Percentiles rank a stretch among this genome's conserved stretches.
Conservation (phyloP, 2,329 filamentous ascomycete genomes). For the Macrophomina pseudophaseolina region DNA sequence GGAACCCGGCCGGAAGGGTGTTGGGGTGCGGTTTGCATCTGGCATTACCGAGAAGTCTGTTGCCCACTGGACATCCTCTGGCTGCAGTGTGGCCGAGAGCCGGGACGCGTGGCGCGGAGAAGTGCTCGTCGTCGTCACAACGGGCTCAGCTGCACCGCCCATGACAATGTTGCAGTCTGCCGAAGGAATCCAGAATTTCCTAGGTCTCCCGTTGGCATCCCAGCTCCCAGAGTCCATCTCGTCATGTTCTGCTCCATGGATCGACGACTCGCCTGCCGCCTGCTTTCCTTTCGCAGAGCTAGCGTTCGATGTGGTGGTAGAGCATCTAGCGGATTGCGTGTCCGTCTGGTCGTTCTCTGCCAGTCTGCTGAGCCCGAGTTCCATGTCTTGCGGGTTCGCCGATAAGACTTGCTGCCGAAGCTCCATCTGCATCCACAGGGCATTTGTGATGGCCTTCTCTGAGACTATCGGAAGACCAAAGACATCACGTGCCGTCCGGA, state of each 20-base stretch:
- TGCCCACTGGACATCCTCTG: conserved; percentile 61
- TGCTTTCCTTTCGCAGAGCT: conserved; percentile 52
- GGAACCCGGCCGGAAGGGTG: conserved; percentile 39
- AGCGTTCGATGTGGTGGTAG: conserved; percentile 4
- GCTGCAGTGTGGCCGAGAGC: conserved; percentile 57
- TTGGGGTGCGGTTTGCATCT: conserved; percentile 36
- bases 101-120: conserved; percentile 52
- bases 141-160: conserved; percentile 59
- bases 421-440: conserved; percentile 63
- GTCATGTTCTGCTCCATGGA: conserved; percentile 32
- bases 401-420: conserved; percentile 61
- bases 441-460: conserved; percentile 60
- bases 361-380: conserved; percentile 56
- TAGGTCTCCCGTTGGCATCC: conserved; percentile 59
- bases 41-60: conserved; percentile 59
- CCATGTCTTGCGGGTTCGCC: conserved; percentile 56
- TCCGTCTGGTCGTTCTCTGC: conserved; percentile 36
- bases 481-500: conserved; percentile 56
- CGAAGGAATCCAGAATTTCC: conserved; percentile 63
- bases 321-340: background rate
- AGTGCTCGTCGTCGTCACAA: conserved; percentile 53
- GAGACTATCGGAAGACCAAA: conserved; percentile 61
- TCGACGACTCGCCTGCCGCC: conserved; percentile 26
- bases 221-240: conserved; percentile 56
- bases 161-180: conserved; percentile 62